These are phyloP conservation scores for Suillus occidentalis DNA, from an alignment of 768 basidiomycete species.

Conservation along the genomic window DNA sequence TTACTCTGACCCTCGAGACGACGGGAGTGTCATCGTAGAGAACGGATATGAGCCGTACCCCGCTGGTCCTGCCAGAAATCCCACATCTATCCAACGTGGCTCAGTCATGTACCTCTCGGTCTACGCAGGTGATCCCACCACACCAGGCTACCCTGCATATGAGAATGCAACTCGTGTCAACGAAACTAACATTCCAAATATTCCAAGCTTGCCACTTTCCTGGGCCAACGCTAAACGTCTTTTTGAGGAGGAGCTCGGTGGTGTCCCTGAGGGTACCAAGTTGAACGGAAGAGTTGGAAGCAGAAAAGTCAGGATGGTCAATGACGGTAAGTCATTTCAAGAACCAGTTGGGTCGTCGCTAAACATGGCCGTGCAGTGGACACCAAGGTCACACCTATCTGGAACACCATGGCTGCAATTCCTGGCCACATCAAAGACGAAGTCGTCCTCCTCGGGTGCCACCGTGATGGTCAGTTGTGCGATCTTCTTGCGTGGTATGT, in stretches of 20 bases:
- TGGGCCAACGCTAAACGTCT: constrained; percentile 80
- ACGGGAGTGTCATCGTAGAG: constrained; percentile 71
- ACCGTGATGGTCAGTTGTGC: constrained; percentile 71
- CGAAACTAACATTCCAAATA: constrained; percentile 62
- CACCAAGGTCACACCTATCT: constrained; percentile 80
- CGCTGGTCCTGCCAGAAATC: constrained; percentile 85
- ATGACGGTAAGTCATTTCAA: constrained; percentile 42
- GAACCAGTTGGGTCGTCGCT: neutral
- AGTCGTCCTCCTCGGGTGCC: constrained; percentile 83
- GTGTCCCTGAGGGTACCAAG: constrained; percentile 36
- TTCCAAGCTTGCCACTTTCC: constrained; percentile 88
- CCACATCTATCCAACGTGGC: constrained; percentile 81
- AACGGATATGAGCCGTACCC: constrained; percentile 79
- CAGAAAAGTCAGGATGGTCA: constrained; percentile 50
- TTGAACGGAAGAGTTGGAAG: constrained; percentile 53
- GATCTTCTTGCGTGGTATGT: neutral
- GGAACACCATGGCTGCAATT: constrained; percentile 84
- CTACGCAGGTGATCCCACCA: constrained; percentile 80
- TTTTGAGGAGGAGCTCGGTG: constrained; percentile 52
- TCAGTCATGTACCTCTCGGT: constrained; percentile 69
- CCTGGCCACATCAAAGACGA: constrained; percentile 85
- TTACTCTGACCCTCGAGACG: constrained; percentile 84
- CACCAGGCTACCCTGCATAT: constrained; percentile 88
- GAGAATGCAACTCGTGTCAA: constrained; percentile 68
- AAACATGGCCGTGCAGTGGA: constrained; percentile 48